Evolutionary conservation across 148 eudicot genomes (phyloP).

Genomic region (Spergularia bocconei): DNA sequence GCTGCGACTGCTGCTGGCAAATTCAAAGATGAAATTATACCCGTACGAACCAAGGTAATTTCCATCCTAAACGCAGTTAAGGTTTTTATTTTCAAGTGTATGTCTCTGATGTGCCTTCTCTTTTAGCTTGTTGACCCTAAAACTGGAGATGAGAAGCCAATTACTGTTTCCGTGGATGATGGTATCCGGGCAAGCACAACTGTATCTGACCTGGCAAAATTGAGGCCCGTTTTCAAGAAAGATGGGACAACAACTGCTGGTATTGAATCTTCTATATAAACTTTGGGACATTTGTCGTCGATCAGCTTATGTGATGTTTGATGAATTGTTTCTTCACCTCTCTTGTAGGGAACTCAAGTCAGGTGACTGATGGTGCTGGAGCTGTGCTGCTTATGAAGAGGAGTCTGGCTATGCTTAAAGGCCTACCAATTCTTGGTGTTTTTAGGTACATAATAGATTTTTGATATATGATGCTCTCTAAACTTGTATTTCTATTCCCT

Average conservation of each 20-base stretch:
- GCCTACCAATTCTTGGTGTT: constrained; percentile 87
- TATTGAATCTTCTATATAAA: constrained; percentile 23
- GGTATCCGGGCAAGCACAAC: constrained; percentile 80
- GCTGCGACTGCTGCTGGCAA: constrained; percentile 96
- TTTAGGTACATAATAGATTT: constrained; percentile 53
- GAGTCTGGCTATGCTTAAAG: constrained; percentile 78
- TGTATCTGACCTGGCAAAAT: constrained; percentile 61
- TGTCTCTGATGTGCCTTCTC: neutral
- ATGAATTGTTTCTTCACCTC: constrained; percentile 1
- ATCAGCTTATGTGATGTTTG: neutral
- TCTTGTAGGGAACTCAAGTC: constrained; percentile 85
- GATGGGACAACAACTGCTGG: constrained; percentile 96
- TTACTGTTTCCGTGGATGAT: constrained; percentile 79
- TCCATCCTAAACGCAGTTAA: neutral
- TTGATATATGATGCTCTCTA: neutral
- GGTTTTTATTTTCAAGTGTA: constrained; percentile 1
- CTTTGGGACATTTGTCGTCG: neutral
- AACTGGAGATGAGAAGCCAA: constrained; percentile 88
- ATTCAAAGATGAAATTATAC: constrained; percentile 86
- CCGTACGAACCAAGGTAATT: constrained; percentile 75
- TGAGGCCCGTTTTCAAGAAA: constrained; percentile 91
- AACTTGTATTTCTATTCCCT: neutral
- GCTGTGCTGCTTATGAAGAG: constrained; percentile 98
- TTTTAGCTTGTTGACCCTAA: constrained; percentile 87
- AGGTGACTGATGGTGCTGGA: constrained; percentile 98